phyloP scores from a whole-genome alignment of 495 filamentous ascomycete genomes.

The Penicillium paradoxum region DNA sequence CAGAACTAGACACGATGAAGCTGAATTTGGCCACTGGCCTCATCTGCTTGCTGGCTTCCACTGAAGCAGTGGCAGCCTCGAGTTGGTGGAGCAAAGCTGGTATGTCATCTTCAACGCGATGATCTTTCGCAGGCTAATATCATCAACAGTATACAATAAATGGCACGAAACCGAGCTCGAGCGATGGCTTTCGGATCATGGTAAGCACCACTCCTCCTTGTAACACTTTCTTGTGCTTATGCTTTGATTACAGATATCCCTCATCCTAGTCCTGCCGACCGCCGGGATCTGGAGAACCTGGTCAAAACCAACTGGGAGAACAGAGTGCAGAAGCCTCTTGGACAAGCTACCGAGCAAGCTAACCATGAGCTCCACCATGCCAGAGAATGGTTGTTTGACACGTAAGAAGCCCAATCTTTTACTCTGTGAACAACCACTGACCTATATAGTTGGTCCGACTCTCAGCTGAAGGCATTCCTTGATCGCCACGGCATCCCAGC shows the following conservation, averaged over 20 bases:
- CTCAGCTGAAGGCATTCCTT: conserved; percentile 85
- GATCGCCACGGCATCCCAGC: conserved; percentile 82
- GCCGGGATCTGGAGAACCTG: conserved; percentile 75
- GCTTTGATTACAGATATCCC: conserved; percentile 59
- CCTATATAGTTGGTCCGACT: conserved; percentile 66
- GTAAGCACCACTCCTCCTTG: conserved; percentile 15
- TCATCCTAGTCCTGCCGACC: conserved; percentile 77
- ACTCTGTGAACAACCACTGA: conserved; percentile 12
- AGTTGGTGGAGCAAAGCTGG: conserved; percentile 81
- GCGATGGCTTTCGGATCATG: conserved; percentile 91
- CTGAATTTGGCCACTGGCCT: conserved; percentile 61
- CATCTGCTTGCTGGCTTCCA: conserved; percentile 61
- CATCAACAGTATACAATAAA: conserved; percentile 80
- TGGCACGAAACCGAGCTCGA: conserved; percentile 98
- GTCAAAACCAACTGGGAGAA: conserved; percentile 85
- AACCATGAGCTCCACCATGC: conserved; percentile 64
- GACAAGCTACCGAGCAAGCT: conserved; percentile 68
- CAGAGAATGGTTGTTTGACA: conserved; percentile 92
- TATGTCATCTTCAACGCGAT: conserved; percentile 37
- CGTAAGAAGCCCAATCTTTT: conserved; percentile 48
- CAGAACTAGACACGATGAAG: conserved; percentile 56
- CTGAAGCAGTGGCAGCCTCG: conserved; percentile 62
- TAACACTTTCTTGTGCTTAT: conserved; percentile 8
- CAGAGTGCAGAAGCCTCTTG: conserved; percentile 64
- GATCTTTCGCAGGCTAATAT: conserved; percentile 4